Evolutionary conservation across 164 flowering plant species (phyloP).

Genomic region (Magnolia officinalis): DNA sequence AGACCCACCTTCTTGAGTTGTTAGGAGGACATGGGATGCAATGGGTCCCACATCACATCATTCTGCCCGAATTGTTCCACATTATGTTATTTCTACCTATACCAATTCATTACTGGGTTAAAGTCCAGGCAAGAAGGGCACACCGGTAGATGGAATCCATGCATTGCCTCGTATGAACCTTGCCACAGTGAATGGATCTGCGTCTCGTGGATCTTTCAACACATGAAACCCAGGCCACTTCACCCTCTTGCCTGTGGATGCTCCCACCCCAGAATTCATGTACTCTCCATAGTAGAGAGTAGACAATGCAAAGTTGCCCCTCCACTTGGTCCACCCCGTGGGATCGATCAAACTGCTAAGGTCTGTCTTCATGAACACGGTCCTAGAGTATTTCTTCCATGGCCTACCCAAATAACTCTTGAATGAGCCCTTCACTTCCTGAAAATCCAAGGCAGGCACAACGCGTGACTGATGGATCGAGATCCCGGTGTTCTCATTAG

Average conservation of each 20-base stretch:
- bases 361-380: constrained; percentile 44
- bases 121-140: constrained; percentile 39
- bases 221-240: constrained; percentile 69
- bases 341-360: constrained; percentile 53
- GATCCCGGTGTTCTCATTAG: constrained; percentile 47
- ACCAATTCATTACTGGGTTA: constrained; percentile 4
- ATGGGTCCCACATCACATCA: not conserved
- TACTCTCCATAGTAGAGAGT: constrained; percentile 58
- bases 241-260: constrained; percentile 35
- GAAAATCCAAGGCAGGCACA: constrained; percentile 32
- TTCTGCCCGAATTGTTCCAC: not conserved
- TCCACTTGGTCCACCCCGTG: constrained; percentile 58
- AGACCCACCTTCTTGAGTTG: too few species aligned
- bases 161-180: constrained; percentile 45
- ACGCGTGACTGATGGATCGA: constrained; percentile 42
- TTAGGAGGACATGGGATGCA: not conserved
- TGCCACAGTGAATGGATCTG: constrained; percentile 33
- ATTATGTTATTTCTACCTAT: too few species aligned
- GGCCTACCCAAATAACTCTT: constrained; percentile 55
- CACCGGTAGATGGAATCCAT: constrained; percentile 60
- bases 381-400: constrained; percentile 60
- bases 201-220: constrained; percentile 28
- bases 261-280: constrained; percentile 52
- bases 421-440: constrained; percentile 19
- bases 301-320: constrained; percentile 37